Evolutionary conservation across 2,329 filamentous ascomycete genomes (phyloP), one percentile per base, ranked within the genome.

Genomic region (Pezicula radicicola): DNA sequence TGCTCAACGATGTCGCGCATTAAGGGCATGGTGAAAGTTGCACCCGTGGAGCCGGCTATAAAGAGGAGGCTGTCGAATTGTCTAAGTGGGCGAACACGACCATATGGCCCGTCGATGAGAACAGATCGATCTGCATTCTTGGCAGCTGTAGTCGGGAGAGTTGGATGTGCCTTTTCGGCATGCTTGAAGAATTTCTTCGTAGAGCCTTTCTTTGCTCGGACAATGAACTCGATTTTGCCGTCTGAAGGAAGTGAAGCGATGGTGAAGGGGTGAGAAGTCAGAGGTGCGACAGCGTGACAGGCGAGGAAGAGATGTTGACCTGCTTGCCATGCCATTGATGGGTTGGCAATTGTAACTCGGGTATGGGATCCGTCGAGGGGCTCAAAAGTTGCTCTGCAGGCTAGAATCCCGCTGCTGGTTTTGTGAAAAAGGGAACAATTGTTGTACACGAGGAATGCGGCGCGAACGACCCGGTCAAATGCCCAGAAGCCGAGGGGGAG

Each of bases 11-110:
- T 91, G 82, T 87, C 88, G 21, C 83, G 84, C 59, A 87, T 96
- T 62, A 96, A 96, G 70, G 89, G 93, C 64, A 80, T 97, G 25
- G 85, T 99, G 50, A 96, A 99, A 68, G 93, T 80, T 21, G 77
- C 78, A 2, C 84, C 84, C 43, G 79, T 84, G 16, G 79, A 79
- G 19, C 81, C 81, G 7, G 82, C 80, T 8, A 86, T 67, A 1
- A 87, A 65, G 1, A 85, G 69, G 2, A 84, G 72, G 50, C 75
- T 83, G 54, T 86, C 82, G 53, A 84, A 85, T 58, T 84, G 81
- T 19, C 74, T 72, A 15, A 85, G 66, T 2, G 76, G 71, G 47
- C 79, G 66, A 6, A 80, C 66, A 21, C 61, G 65, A 28, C 80
- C 77, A 55, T 81, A 82, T 1, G 80, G 77, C 0, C 79, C 79